These are phyloP conservation scores for Botrytis aclada DNA, from an alignment of 2,329 filamentous ascomycete genomes.

Conservation along the genomic window DNA sequence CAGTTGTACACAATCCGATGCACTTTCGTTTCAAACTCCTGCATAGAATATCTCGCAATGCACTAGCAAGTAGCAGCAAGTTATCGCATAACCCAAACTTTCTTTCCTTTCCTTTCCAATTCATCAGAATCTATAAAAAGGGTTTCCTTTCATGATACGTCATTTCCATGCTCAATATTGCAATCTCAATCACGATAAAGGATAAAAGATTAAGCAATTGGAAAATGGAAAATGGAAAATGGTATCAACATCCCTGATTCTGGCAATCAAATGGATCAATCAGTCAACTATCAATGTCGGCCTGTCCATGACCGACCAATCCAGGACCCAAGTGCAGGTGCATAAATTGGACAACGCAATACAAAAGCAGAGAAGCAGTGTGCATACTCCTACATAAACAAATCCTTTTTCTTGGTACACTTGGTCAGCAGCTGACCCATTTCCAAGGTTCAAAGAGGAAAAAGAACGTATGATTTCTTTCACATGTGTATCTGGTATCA, in stretches of 20 bases:
- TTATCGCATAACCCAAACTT: background rate
- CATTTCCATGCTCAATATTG: background rate
- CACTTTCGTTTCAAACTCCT: conserved; percentile 1
- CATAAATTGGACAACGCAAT: background rate
- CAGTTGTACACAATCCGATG: conserved; percentile 2
- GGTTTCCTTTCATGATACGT: background rate
- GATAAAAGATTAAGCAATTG: background rate
- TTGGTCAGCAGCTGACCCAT: conserved; percentile 7
- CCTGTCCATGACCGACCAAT: background rate
- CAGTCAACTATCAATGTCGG: background rate
- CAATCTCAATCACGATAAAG: background rate
- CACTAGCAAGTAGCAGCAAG: background rate
- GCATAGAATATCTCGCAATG: background rate
- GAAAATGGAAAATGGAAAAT: background rate
- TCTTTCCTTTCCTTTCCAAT: background rate
- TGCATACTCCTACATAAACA: background rate
- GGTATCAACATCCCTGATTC: conserved; percentile 13
- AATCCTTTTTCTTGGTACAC: background rate
- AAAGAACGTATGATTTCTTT: background rate
- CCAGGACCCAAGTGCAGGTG: background rate
- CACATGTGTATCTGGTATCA: background rate
- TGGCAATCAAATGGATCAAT: background rate
- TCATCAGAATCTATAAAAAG: background rate
- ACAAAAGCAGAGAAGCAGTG: background rate
- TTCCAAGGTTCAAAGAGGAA: background rate